Conservation (phyloP, 148 eudicot genomes). For the Vaccinium darrowii region DNA sequence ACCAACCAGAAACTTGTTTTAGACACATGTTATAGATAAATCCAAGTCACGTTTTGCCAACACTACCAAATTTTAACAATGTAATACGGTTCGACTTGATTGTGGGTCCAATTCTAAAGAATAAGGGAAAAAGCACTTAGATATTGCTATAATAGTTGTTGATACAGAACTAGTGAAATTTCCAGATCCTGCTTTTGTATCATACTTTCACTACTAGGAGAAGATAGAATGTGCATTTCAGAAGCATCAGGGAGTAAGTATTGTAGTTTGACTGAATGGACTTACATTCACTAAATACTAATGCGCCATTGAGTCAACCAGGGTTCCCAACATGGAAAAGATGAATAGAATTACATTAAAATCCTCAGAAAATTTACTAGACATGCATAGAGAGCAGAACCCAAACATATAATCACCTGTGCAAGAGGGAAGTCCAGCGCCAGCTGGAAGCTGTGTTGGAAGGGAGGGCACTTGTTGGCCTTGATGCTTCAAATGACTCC, state of each 20-base stretch:
- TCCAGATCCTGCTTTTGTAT: not conserved
- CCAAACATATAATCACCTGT: conserved; percentile 45
- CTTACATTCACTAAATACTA: not conserved
- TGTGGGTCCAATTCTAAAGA: not conserved
- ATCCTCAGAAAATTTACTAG: not conserved
- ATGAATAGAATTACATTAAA: not conserved
- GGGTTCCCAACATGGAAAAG: not conserved
- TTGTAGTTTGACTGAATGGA: not conserved
- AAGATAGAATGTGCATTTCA: not conserved
- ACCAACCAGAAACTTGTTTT: not conserved
- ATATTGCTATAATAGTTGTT: not conserved
- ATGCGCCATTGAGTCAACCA: not conserved
- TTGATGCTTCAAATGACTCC: conserved; percentile 45
- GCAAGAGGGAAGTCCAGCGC: conserved; percentile 76
- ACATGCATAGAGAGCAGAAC: not conserved
- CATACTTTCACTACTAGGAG: not conserved
- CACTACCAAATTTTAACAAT: not conserved
- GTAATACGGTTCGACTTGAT: not conserved
- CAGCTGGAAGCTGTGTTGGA: conserved; percentile 71
- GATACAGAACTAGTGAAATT: not conserved
- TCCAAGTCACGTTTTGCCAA: not conserved
- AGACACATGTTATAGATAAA: not conserved
- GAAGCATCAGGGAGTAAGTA: not conserved
- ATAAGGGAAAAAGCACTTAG: not conserved
- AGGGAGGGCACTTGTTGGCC: conserved; percentile 36